phyloP scores from a whole-genome alignment of 2,329 filamentous ascomycete genomes.

The Colletotrichum tofieldiae region DNA sequence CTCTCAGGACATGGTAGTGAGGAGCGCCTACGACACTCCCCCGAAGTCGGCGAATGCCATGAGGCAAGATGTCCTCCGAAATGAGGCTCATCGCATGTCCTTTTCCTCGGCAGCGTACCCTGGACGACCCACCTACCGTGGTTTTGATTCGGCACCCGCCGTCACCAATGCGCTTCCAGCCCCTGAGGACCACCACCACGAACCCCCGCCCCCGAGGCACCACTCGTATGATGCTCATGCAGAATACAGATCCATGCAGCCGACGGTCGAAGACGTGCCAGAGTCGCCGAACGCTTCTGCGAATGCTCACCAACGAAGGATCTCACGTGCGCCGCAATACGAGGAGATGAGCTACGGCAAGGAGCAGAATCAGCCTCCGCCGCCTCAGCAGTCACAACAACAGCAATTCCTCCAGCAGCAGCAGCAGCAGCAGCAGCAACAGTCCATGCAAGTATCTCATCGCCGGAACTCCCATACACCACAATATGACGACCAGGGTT shows the following conservation, averaged over 20 bases:
- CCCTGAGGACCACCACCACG: conserved; percentile 51
- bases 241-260: conserved; percentile 70
- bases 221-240: conserved; percentile 67
- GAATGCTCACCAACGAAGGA: conserved; percentile 48
- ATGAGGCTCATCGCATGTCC: conserved; percentile 70
- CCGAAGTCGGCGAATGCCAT: conserved; percentile 64
- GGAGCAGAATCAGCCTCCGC: conserved; percentile 16
- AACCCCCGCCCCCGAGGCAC: conserved; percentile 60
- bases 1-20: conserved; percentile 59
- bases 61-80: conserved; percentile 72
- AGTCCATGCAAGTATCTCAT: conserved; percentile 22
- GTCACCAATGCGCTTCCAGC: conserved; percentile 51
- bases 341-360: conserved; percentile 45
- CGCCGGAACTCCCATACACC: conserved; percentile 30
- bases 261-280: conserved; percentile 76
- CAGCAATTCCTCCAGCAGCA: conserved; percentile 14
- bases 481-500: conserved; percentile 55
- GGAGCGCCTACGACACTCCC: conserved; percentile 58
- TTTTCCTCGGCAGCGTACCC: conserved; percentile 61
- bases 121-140: conserved; percentile 68
- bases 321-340: conserved; percentile 47
- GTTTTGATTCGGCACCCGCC: conserved; percentile 64
- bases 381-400: neutral
- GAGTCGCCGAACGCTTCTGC: conserved; percentile 60
- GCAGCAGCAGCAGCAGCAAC: conserved; percentile 5